These are phyloP conservation scores for Kalmanozyma brasiliensis DNA, from an alignment of 1,284 basidiomycete species.

Conservation along the genomic window DNA sequence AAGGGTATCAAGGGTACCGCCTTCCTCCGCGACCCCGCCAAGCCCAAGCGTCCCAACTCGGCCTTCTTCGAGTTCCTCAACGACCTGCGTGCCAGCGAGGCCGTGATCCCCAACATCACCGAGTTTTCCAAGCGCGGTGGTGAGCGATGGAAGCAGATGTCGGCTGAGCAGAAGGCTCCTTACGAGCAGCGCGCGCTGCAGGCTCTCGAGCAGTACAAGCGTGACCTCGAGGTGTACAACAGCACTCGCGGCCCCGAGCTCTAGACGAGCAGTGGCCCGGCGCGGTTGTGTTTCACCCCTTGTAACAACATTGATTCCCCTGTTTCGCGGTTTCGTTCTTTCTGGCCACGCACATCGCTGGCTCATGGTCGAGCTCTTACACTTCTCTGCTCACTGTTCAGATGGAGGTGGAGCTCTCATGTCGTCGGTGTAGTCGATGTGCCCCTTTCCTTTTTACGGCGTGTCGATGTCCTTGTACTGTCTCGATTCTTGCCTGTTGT, in stretches of 20 bases:
- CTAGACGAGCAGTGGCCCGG: slow-evolving; percentile 15
- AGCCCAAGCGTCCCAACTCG: slow-evolving; percentile 57
- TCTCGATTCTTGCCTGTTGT: slow-evolving; percentile 30
- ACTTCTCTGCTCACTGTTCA: background rate
- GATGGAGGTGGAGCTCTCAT: background rate
- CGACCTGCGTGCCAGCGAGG: slow-evolving; percentile 47
- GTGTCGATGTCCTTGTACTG: background rate
- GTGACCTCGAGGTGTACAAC: slow-evolving; percentile 52
- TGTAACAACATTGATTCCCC: slow-evolving; percentile 19
- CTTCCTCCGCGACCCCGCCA: slow-evolving; percentile 54
- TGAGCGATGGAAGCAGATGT: slow-evolving; percentile 54
- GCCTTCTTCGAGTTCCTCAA: slow-evolving; percentile 61
- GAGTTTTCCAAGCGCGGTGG: slow-evolving; percentile 50
- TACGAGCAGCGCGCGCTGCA: slow-evolving; percentile 50
- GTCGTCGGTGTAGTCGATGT: slow-evolving; percentile 2
- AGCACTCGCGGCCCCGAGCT: slow-evolving; percentile 28
- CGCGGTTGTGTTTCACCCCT: background rate
- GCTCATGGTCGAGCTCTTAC: slow-evolving; percentile 5
- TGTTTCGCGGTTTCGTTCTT: background rate
- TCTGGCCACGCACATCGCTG: slow-evolving; percentile 1
- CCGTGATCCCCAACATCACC: slow-evolving; percentile 36
- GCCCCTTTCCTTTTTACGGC: slow-evolving; percentile 3
- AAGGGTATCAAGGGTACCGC: slow-evolving; percentile 51
- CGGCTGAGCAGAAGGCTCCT: slow-evolving; percentile 47
- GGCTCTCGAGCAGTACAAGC: slow-evolving; percentile 49